A percentile compares a stretch with the other conserved stretches of the same genome.
Conservation (phyloP, 768 basidiomycete genomes). For the Hericium rajendrae region DNA sequence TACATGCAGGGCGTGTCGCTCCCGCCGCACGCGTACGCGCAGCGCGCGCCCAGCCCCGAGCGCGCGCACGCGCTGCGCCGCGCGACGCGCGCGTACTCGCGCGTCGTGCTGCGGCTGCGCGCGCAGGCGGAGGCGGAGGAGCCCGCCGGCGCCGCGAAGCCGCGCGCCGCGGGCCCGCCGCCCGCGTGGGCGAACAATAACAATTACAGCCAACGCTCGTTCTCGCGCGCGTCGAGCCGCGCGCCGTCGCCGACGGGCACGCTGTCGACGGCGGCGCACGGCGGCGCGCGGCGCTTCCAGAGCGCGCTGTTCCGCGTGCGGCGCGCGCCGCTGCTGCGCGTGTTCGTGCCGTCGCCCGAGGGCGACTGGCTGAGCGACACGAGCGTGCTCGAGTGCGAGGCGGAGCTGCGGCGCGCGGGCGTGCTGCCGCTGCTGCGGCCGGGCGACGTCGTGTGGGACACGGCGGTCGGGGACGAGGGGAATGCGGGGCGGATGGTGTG, state of each 20-base stretch:
- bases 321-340: slow-evolving; percentile 68
- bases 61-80: slow-evolving; percentile 44
- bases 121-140: slow-evolving; percentile 64
- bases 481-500: slow-evolving; percentile 78
- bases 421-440: slow-evolving; percentile 51
- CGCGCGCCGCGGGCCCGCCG: slow-evolving; percentile 6
- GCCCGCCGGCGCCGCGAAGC: slow-evolving; percentile 4
- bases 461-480: slow-evolving; percentile 78
- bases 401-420: slow-evolving; percentile 63
- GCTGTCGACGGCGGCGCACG: slow-evolving; percentile 36
- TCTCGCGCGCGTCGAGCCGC: slow-evolving; percentile 45
- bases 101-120: slow-evolving; percentile 70
- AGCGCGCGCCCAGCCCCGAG: slow-evolving; percentile 30
- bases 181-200: slow-evolving; percentile 9
- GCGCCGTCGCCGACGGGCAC: slow-evolving; percentile 49
- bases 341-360: slow-evolving; percentile 80
- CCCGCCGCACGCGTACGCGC: slow-evolving; percentile 63
- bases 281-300: slow-evolving; percentile 30
- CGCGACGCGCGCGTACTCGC: slow-evolving; percentile 66
- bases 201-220: slow-evolving; percentile 4
- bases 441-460: slow-evolving; percentile 83
- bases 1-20: slow-evolving; percentile 76
- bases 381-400: slow-evolving; percentile 75
- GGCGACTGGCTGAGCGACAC: slow-evolving; percentile 81
- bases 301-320: slow-evolving; percentile 64